Conservation (phyloP, 495 filamentous ascomycete genomes). For the Aspergillus olivimuriae region DNA sequence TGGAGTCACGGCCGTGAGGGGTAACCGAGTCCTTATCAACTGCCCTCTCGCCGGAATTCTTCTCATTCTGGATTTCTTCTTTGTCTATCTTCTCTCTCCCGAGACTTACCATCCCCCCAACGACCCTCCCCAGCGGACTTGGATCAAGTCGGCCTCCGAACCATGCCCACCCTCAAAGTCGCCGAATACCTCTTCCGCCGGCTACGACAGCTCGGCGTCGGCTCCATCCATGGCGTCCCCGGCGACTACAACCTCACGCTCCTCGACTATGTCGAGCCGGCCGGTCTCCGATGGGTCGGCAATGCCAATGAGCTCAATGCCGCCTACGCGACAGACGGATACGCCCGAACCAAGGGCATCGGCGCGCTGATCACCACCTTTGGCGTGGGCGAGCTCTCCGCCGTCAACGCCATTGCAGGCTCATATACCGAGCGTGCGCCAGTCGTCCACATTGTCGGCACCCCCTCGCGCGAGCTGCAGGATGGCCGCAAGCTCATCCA, state of each 20-base stretch:
- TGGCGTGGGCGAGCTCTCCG: conserved; percentile 72
- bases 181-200: conserved; percentile 62
- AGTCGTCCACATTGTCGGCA: conserved; percentile 75
- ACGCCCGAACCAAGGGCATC: conserved; percentile 66
- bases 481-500: conserved; percentile 24
- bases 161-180: conserved; percentile 11
- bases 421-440: conserved; percentile 69
- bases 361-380: conserved; percentile 69
- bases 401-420: conserved; percentile 65
- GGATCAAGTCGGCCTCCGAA: too few species aligned
- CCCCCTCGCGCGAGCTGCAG: conserved; percentile 18
- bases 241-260: conserved; percentile 68
- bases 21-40: too few species aligned
- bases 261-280: conserved; percentile 58
- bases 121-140: too few species aligned
- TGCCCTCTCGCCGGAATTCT: too few species aligned
- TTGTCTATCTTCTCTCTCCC: too few species aligned
- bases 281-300: conserved; percentile 64
- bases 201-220: conserved; percentile 59
- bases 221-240: conserved; percentile 59
- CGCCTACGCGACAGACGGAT: conserved; percentile 75
- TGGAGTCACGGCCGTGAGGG: too few species aligned
- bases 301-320: conserved; percentile 77
- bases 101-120: too few species aligned
- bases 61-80: too few species aligned